Base-by-base conservation (phyloP, 1,284 basidiomycete genomes). In the Xanthoconium separans region DNA sequence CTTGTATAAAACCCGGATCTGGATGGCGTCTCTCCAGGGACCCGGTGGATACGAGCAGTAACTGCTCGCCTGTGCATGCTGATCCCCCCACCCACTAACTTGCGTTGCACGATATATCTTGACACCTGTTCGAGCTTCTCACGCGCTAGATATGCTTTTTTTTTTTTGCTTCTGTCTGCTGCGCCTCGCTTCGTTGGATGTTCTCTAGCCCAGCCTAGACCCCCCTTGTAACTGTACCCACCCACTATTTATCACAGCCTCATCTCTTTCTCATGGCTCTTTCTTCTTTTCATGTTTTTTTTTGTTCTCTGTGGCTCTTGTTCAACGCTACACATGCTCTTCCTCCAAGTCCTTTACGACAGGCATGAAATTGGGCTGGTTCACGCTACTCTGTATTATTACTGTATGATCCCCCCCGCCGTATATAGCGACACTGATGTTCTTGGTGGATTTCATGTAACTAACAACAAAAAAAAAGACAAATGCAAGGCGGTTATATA, bases 1-100 rank as follows among this genome's bases (percentile, higher is more conserved):
- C 54, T 64, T 88, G 62, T 88, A 87, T 72, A 89, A 89, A 73
- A 88, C 86, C 31, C 75, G 87, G 46, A 87, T 89, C 56, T 89
- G 86, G 86, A 85, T 88, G 85, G 82, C 84, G 31, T 85, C 81
- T 16, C 72, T 83, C 45, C 75, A 78, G 53, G 76, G 77, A 45
- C 66, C 73, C 37, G 62, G 68, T 51, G 68, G 68, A 54, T 73
- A 72, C 49, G 74, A 73, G 47, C 74, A 75, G 64, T 74, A 65
- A 56, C 44, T 24, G 50, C 44, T 43, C 47, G 34, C 39, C 40
- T 30, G 40, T 20, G 24, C n/a, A 7, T 24, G 15, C 49, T 50
- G 15, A 48, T 24, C 33, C 18, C 33, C 51, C 22, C 50, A 51
- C 33, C 44, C 61, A 61, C 51, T 61, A 52, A 61, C 57, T 51